A percentile compares a stretch with the other conserved stretches of the same genome.
phyloP scores from a whole-genome alignment of 2,329 filamentous ascomycete genomes.

The Colletotrichum sp. region DNA sequence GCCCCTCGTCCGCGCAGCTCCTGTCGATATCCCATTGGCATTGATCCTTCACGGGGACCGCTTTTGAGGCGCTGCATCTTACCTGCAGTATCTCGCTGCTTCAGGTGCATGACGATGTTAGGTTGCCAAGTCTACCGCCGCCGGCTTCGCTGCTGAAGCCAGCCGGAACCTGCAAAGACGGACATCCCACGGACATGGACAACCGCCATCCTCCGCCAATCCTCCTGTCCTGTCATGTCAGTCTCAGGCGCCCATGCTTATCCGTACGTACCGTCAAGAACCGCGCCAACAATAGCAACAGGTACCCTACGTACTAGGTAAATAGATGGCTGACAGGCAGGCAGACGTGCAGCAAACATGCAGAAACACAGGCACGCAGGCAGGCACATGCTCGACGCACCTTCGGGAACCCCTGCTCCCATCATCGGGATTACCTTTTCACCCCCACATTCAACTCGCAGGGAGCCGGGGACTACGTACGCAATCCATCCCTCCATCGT shows the following conservation, averaged over 20 bases:
- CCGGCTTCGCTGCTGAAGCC: neutral
- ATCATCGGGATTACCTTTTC: neutral
- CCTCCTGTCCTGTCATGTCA: neutral
- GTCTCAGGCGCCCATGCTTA: neutral
- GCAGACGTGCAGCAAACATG: neutral
- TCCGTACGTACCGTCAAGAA: neutral
- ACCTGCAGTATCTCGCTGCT: neutral
- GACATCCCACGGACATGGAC: neutral
- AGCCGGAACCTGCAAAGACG: neutral
- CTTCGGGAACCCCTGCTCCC: neutral
- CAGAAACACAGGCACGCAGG: neutral
- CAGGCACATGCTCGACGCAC: neutral
- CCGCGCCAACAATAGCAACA: neutral
- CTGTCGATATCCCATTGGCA: neutral
- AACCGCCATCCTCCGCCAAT: neutral
- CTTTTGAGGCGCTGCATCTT: neutral
- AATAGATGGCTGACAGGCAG: neutral
- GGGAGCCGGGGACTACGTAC: neutral
- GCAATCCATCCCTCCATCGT: neutral
- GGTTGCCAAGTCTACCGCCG: neutral
- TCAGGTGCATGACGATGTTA: neutral
- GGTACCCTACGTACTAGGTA: neutral
- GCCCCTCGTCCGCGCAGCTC: neutral
- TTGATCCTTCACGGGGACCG: neutral
- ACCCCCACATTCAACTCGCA: neutral